Base-by-base conservation (phyloP, 164 flowering plant genomes). In the Vitis cinerea region DNA sequence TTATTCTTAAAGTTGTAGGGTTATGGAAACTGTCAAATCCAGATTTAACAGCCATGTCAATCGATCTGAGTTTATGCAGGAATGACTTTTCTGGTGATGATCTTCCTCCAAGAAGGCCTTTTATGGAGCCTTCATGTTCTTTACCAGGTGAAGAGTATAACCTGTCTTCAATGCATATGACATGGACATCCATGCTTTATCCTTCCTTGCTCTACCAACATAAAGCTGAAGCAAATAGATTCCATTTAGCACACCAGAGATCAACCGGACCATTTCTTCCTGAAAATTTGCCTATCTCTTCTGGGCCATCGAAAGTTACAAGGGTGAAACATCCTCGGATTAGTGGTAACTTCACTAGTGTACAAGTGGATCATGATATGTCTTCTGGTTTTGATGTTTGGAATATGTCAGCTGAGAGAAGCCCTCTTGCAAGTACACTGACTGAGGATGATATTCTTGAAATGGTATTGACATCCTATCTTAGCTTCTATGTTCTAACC, bases 401-500 rank as follows among this genome's bases (percentile, higher is more conserved):
- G 87, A 79, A 77, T 62, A 66, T 79, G 52, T 62, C 88, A 68
- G 74, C 82, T 37, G 89, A 83, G 47, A 72, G 72, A 65, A 82
- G 84, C 69, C 80, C 82, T 57, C 72, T 75, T 68, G 72, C 72
- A 49, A 84, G 87, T 81, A 79, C 78, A 16, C 63, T 88, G 11
- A 84, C 92, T 31, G 98, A 91, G 69, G 95, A 93, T 69, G 95
- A 88, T 72, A 84, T 93, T 75, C 93, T 93, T 76, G 88, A 88
- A 74, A 93, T 93, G 97, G 98, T 91, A 88, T 69, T 52, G 12
- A 19, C 11, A 17, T 66, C 52, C 68, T 77, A 7, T 69, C 72
- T 71, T 23, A 48, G 7, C 61, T 51, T 52, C 19, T 68, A 47
- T 57, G 63, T 11, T 59, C 14, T 64, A 7, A 10, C 44, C 44